Evolutionary conservation across 345 rosid species (phyloP).

Genomic region (Syzygium oleosum): DNA sequence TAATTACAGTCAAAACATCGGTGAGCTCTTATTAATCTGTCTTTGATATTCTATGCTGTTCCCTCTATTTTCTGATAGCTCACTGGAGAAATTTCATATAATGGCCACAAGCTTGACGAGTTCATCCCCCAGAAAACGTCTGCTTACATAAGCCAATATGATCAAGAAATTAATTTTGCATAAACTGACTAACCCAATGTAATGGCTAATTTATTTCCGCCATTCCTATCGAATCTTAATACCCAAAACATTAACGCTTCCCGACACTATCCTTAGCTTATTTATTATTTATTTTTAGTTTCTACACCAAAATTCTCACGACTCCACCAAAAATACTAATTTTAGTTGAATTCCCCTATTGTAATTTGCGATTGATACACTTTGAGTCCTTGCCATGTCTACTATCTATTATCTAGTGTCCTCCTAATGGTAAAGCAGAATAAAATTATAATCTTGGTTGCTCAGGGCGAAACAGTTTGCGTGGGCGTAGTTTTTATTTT

Average conservation of each 20-base stretch:
- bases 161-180: neutral
- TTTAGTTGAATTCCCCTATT: neutral
- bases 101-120: slow-evolving; percentile 3
- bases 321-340: neutral
- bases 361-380: neutral
- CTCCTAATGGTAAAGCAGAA: too few relatives aligned
- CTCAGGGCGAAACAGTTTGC: too few relatives aligned
- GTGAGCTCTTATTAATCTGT: neutral
- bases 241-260: too few relatives aligned
- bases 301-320: neutral
- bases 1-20: neutral
- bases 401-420: neutral
- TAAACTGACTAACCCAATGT: too few relatives aligned
- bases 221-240: too few relatives aligned
- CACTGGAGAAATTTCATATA: slow-evolving; percentile 19
- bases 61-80: slow-evolving; percentile 15
- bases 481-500: neutral
- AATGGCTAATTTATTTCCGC: too few relatives aligned
- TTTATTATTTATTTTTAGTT: neutral
- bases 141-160: slow-evolving; percentile 13
- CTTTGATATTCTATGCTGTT: neutral
- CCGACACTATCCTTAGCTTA: too few relatives aligned
- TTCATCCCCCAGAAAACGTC: slow-evolving; percentile 7
- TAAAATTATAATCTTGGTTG: too few relatives aligned
- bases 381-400: neutral